A percentile compares a stretch with the other conserved stretches of the same genome.
Conservation (phyloP, 768 basidiomycete species). For the Mycena haematopus region DNA sequence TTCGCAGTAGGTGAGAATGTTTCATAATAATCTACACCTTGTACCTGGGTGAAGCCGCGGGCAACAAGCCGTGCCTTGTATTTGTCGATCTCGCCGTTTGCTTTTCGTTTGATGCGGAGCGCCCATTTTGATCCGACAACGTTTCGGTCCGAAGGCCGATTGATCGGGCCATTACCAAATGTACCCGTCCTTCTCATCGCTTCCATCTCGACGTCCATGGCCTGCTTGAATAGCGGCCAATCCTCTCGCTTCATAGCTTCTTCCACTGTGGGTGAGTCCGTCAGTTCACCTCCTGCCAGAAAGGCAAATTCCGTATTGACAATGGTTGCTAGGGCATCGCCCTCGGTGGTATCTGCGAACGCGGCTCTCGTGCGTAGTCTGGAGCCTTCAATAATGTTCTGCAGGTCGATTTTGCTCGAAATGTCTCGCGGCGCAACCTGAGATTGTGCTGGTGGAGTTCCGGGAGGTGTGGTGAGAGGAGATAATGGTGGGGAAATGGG, state of each 20-base stretch:
- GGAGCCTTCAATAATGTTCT: not conserved
- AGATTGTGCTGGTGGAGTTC: not conserved
- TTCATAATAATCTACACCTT: not conserved
- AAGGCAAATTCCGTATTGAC: not conserved
- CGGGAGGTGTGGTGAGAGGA: not conserved
- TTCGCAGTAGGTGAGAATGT: not conserved
- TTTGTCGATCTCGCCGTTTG: not conserved
- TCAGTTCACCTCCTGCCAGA: not conserved
- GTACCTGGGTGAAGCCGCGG: not conserved
- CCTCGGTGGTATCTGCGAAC: not conserved
- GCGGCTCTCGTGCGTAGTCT: not conserved
- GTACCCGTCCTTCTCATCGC: not conserved
- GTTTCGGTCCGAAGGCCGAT: not conserved
- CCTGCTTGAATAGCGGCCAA: not conserved
- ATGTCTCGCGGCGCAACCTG: not conserved
- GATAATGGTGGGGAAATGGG: not conserved
- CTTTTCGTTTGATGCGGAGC: not conserved
- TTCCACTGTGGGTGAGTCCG: not conserved
- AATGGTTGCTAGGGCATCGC: not conserved
- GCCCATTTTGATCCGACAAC: not conserved
- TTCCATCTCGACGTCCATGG: constrained; percentile 3
- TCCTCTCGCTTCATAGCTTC: not conserved
- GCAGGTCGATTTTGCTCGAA: not conserved
- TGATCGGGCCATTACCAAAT: not conserved
- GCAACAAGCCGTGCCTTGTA: not conserved